A percentile compares a stretch with the other conserved stretches of the same genome.
Evolutionary conservation across 345 rosid genomes (phyloP).

Genomic region (Gossypium anomalum): DNA sequence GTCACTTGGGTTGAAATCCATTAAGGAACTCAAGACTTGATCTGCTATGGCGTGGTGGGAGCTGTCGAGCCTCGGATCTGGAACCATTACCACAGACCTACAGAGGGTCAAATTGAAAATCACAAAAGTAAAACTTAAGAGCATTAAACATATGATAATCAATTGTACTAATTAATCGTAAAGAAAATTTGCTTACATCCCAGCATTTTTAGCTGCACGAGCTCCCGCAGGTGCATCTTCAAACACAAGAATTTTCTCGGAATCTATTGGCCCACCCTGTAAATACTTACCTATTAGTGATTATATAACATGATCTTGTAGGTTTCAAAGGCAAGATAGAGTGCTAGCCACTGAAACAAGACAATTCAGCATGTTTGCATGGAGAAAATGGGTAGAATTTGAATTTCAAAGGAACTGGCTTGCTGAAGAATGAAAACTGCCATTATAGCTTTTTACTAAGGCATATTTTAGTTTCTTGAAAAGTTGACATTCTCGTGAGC

Average conservation of each 20-base stretch:
- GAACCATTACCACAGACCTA: constrained; percentile 86
- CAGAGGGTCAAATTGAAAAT: background rate
- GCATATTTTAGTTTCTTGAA: background rate
- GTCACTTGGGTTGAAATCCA: constrained; percentile 59
- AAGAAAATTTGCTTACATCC: constrained; percentile 61
- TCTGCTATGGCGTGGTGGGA: constrained; percentile 58
- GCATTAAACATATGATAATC: background rate
- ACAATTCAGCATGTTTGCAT: background rate
- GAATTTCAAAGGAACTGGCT: background rate
- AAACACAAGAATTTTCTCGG: constrained; percentile 56
- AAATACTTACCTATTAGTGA: constrained; percentile 12
- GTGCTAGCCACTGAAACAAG: background rate
- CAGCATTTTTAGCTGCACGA: constrained; percentile 82
- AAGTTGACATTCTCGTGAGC: background rate
- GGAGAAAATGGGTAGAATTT: background rate
- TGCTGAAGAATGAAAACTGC: background rate
- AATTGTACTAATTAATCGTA: background rate
- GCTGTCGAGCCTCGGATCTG: constrained; percentile 78
- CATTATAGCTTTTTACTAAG: background rate
- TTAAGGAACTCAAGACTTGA: constrained; percentile 62
- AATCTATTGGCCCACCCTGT: constrained; percentile 64
- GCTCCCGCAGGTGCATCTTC: constrained; percentile 98
- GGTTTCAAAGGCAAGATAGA: background rate
- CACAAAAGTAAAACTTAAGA: background rate
- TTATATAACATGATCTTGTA: background rate